These are phyloP conservation scores for Solanum corneliomulleri DNA, from an alignment of 257 asterid genomes.

Conservation along the genomic window DNA sequence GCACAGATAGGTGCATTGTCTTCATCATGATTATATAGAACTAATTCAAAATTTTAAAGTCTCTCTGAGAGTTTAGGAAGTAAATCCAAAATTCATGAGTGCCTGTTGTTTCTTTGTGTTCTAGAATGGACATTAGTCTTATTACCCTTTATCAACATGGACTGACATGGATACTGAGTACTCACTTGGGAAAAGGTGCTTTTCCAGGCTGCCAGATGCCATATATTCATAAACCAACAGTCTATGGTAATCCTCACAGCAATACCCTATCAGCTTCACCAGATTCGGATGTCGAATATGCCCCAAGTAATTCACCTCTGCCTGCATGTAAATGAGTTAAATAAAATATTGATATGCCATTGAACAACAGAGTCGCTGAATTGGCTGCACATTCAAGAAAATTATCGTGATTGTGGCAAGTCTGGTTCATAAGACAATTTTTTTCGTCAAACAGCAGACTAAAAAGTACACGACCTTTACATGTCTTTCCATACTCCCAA, in stretches of 20 bases:
- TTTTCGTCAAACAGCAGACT: neutral
- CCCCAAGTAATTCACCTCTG: conserved; percentile 86
- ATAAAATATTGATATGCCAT: neutral
- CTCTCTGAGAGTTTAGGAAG: neutral
- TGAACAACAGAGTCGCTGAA: neutral
- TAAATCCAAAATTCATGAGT: neutral
- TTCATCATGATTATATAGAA: neutral
- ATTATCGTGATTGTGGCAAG: neutral
- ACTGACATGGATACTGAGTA: neutral
- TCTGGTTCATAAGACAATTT: neutral
- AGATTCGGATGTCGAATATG: conserved; percentile 75
- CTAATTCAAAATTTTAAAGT: neutral
- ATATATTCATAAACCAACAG: conserved; percentile 86
- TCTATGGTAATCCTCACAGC: conserved; percentile 88
- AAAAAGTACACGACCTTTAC: neutral
- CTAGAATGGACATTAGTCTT: neutral
- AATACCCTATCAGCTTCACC: conserved; percentile 81
- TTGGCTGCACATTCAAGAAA: neutral
- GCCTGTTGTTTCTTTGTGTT: neutral
- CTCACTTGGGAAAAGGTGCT: conserved; percentile 76
- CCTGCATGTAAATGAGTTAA: conserved; percentile 34
- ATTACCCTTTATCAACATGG: neutral
- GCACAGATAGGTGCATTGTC: neutral
- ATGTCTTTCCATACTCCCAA: neutral
- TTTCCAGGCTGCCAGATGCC: conserved; percentile 94